Evolutionary conservation across 2,329 filamentous ascomycete species (phyloP), one percentile per base, ranked within the genome.

Genomic region (Aspergillus sp.): DNA sequence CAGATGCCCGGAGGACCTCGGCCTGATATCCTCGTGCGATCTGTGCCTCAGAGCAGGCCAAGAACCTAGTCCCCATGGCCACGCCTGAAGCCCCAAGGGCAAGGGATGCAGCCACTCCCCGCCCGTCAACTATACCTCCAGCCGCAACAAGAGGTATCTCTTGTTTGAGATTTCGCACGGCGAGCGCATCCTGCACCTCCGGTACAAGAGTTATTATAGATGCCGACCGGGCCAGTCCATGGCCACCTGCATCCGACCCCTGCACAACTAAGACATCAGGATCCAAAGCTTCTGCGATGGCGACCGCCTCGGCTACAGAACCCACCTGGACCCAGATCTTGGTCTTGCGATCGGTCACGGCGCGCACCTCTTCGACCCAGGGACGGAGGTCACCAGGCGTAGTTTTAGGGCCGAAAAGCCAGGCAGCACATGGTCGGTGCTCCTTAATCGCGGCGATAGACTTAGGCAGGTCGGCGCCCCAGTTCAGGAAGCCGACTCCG

Each of bases 11-110:
- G 1, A 85, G 54, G 0, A 85, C 72, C 55, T 81, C 81, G 3
- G 76, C 60, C 61, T 74, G 75, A 62, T 85, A 85, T 0, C 82
- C 83, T 39, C 70, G 70, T 1, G 79, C 66, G 25, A 86, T 76
- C 31, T 71, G 74, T 2, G 80, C 78, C 66, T 85, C 82, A 0
- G 66, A 63, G 3, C 73, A 68, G 1, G 84, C 85, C 0, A 90
- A 78, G 56, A 88, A 86, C 7, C 86, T 78, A 0, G 87, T 90
- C 0, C 88, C 88, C 76, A 90, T 79, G 0, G 79, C 83, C 0
- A 81, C 78, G 0, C 84, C 87, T 0, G 74, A 69, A 1, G 83
- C 82, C 0, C 84, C 83, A 0, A 85, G 73, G 1, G 75, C 70
- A 12, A 84, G 68, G 2, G 80, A 79, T 0, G 82, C 82, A 6